A percentile compares a stretch with the other conserved stretches of the same genome.
Conservation (phyloP, 768 basidiomycete genomes). For the Ramaria rubella region DNA sequence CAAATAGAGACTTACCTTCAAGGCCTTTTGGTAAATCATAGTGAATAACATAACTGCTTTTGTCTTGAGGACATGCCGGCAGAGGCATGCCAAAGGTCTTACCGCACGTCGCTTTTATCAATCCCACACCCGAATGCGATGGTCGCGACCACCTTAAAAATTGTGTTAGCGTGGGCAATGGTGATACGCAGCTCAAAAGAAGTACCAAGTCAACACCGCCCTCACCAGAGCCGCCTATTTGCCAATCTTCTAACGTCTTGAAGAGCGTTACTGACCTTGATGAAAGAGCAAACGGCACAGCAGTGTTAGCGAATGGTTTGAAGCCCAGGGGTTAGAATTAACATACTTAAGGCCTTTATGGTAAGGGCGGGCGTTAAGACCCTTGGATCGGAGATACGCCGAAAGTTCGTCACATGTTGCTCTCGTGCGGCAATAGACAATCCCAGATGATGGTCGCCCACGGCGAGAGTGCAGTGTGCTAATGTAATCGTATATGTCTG, state of each 20-base stretch:
- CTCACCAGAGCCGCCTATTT: constrained; percentile 43
- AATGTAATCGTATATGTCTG: constrained; percentile 62
- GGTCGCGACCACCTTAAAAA: constrained; percentile 62
- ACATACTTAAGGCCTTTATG: constrained; percentile 62
- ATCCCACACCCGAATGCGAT: constrained; percentile 86
- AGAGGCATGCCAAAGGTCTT: constrained; percentile 9
- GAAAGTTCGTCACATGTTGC: constrained; percentile 64
- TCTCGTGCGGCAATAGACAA: constrained; percentile 71
- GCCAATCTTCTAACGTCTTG: constrained; percentile 50
- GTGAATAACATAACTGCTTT: constrained; percentile 63
- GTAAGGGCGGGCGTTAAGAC: constrained; percentile 63
- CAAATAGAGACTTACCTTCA: constrained; percentile 49
- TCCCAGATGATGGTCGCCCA: constrained; percentile 56
- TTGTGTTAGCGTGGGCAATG: not conserved
- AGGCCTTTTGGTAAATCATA: constrained; percentile 79
- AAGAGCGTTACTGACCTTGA: constrained; percentile 46
- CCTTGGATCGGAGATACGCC: constrained; percentile 54
- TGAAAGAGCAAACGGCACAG: constrained; percentile 10
- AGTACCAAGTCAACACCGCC: constrained; percentile 54
- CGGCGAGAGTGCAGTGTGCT: constrained; percentile 52
- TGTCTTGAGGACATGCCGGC: not conserved
- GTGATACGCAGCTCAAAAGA: not conserved
- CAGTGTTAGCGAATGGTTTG: not conserved
- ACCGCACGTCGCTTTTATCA: constrained; percentile 75
- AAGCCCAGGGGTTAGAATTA: not conserved